Evolutionary conservation across 192 early-diverging fungal genomes (phyloP).

Genomic region (Coemansia sp.): DNA sequence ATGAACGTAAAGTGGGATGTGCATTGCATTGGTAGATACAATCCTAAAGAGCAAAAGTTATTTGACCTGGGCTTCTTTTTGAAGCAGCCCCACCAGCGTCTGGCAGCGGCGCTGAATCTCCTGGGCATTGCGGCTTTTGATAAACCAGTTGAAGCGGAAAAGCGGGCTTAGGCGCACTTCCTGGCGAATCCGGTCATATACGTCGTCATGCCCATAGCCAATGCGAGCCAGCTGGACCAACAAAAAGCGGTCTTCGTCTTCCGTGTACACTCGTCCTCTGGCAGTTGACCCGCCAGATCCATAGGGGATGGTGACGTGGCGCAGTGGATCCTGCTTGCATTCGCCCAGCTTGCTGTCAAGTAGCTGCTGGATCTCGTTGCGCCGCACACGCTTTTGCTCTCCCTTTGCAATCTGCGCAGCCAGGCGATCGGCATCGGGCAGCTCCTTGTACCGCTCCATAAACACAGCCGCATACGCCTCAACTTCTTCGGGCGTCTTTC

Average conservation of each 20-base stretch:
- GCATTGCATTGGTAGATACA: too few species aligned
- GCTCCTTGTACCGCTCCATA: conserved; percentile 84
- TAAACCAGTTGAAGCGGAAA: conserved; percentile 98
- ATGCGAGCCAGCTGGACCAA: conserved; percentile 84
- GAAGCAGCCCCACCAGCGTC: conserved; percentile 65
- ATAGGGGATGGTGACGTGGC: conserved; percentile 88
- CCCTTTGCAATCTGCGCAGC: conserved; percentile 85
- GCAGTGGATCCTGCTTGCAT: conserved; percentile 73
- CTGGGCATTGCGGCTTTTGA: conserved; percentile 87
- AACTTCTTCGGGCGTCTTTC: conserved; percentile 87
- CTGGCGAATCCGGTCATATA: conserved; percentile 87
- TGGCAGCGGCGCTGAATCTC: conserved; percentile 83
- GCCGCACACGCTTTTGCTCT: conserved; percentile 74
- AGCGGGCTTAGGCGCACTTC: conserved; percentile 78
- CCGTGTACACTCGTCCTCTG: conserved; percentile 83
- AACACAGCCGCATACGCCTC: conserved; percentile 82
- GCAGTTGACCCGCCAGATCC: conserved; percentile 64
- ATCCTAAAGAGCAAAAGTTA: too few species aligned
- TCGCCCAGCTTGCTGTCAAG: conserved; percentile 70
- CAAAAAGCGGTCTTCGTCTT: conserved; percentile 97
- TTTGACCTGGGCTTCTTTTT: conserved; percentile 32
- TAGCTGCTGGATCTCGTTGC: conserved; percentile 78
- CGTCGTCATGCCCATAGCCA: conserved; percentile 88
- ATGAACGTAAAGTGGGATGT: too few species aligned
- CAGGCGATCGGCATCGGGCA: conserved; percentile 84